Evolutionary conservation across 2,329 filamentous ascomycete genomes (phyloP).

Genomic region (Cladosporium phlei): DNA sequence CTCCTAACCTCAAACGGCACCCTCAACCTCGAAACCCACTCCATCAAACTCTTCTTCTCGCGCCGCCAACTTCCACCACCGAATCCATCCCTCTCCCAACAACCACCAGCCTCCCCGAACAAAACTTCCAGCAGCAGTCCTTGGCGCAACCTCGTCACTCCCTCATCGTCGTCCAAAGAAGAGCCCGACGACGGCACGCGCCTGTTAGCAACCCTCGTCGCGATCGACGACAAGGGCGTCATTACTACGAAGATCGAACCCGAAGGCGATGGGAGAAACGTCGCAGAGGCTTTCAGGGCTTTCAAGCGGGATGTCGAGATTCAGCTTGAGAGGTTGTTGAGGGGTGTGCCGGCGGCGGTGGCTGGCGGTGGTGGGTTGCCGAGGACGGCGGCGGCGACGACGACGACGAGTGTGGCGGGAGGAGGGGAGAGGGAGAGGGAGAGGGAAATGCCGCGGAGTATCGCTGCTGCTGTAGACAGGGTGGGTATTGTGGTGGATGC

Average conservation of each 20-base stretch:
- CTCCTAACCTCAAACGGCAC: constrained; percentile 19
- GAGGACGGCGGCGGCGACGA: no score
- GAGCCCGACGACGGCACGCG: constrained; percentile 11
- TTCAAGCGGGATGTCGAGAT: constrained; percentile 24
- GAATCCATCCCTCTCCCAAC: not conserved
- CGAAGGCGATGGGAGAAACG: constrained; percentile 17
- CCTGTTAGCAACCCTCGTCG: constrained; percentile 23
- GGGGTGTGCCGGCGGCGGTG: constrained; percentile 15
- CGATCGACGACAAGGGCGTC: constrained; percentile 16
- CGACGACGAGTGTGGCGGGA: no score
- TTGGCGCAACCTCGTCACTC: not conserved
- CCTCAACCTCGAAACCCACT: constrained; percentile 17
- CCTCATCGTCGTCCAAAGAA: not conserved
- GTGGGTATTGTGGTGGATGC: constrained; percentile 1
- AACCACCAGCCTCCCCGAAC: not conserved
- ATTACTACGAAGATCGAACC: constrained; percentile 25
- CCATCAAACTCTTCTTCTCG: constrained; percentile 25
- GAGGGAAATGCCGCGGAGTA: not conserved
- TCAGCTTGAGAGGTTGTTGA: constrained; percentile 19
- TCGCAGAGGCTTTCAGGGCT: constrained; percentile 21
- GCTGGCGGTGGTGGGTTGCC: not conserved
- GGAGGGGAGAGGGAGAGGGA: not conserved
- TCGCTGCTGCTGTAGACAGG: not conserved
- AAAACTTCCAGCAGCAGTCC: not conserved
- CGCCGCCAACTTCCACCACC: constrained; percentile 9